Evolutionary conservation across 495 filamentous ascomycete genomes (phyloP), one percentile per base, ranked within the genome.

Genomic region (Cercophora newfieldiana): DNA sequence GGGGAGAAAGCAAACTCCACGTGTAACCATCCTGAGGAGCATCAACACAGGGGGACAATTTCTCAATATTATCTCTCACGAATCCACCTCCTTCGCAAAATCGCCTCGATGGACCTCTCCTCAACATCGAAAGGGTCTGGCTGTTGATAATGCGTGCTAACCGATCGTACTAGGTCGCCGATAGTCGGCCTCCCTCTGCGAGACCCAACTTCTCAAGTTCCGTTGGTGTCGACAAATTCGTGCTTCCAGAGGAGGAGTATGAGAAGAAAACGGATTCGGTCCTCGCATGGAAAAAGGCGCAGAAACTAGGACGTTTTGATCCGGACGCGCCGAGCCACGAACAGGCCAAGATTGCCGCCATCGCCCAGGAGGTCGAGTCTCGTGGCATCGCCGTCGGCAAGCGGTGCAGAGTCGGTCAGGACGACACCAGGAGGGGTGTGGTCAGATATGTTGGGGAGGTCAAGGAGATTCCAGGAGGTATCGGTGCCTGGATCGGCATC

Each of bases 301-400:
- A 97, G 70, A 92, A 96, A 71, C 85, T 99, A 24, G 95, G 95
- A 44, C 93, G 95, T 29, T 99, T 99, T 78, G 93, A 97, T 74
- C 95, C 95, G 2, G 84, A 86, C 69, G 91, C 93, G 6, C 88
- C 90, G 21, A 84, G 80, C 64, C 84, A 87, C 24, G 87, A 92
- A 69, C 82, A 87, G 61, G 85, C 89, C 64, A 92, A 91, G 74
- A 82, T 90, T 47, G 80, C 81, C 54, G 88, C 86, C 28, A 83
- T 90, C 64, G 80, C 82, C 61, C 79, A 78, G 37, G 92, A 96
- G 72, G 80, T 96, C 57, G 79, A 81, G 61, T 79, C 82, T 68
- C 84, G 88, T 71, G 85, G 90, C 76, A 90, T 93, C 72, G 79
- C 77, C 31, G 80, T 87, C 14, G 85, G 84, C n/a, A 83, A 82